phyloP scores from a whole-genome alignment of 768 basidiomycete species.

The Pholiota molesta region DNA sequence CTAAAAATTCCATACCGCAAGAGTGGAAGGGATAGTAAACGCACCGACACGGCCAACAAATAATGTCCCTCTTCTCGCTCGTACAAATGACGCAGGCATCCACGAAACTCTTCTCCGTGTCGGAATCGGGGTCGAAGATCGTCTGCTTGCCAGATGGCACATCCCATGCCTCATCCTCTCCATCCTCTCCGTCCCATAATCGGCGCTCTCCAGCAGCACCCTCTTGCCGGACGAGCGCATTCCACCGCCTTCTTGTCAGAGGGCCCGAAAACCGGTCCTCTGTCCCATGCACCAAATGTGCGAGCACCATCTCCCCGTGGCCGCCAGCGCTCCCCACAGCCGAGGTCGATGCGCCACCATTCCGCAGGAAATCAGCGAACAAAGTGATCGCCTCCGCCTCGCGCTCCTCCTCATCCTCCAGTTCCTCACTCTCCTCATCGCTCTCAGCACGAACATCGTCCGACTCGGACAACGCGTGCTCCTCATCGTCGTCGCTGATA shows the following conservation, averaged over 20 bases:
- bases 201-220: conserved; percentile 5
- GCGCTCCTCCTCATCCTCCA: conserved; percentile 15
- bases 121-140: conserved; percentile 1
- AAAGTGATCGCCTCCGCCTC: conserved; percentile 48
- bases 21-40: conserved; percentile 16
- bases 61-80: conserved; percentile 65
- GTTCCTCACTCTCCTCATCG: conserved; percentile 19
- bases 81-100: conserved; percentile 72
- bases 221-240: conserved; percentile 16
- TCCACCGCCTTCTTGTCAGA: conserved; percentile 25
- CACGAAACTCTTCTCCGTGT: conserved; percentile 18
- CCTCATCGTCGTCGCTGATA: conserved; percentile 43
- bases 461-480: conserved; percentile 13
- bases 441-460: conserved; percentile 28
- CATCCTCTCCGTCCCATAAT: conserved; percentile 19
- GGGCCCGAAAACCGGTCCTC: conserved; percentile 18
- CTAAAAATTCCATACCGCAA: conserved; percentile 19
- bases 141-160: conserved; percentile 17
- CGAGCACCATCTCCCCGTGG: conserved; percentile 27
- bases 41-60: conserved; percentile 87
- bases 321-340: conserved; percentile 15
- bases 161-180: conserved; percentile 19
- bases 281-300: conserved; percentile 27
- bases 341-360: conserved; percentile 22
- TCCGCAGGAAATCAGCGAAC: conserved; percentile 55